These are phyloP conservation scores for Brasilioporus rufonigricans DNA, from an alignment of 768 basidiomycete genomes.

Conservation along the genomic window DNA sequence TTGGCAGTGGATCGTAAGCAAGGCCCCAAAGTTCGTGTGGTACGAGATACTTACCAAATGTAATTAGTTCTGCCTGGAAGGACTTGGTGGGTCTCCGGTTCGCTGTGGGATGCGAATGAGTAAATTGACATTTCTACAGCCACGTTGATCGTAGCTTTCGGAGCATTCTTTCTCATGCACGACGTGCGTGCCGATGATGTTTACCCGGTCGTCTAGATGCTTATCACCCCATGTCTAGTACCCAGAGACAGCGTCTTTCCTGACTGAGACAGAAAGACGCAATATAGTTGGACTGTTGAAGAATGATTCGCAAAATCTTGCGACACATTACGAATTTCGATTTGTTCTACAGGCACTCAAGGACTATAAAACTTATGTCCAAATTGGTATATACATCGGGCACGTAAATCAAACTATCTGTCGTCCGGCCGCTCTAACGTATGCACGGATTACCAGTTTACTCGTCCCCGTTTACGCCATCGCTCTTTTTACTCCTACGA, in stretches of 20 bases:
- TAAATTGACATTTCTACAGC: conserved; percentile 10
- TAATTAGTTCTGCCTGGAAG: conserved; percentile 31
- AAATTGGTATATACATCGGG: conserved; percentile 42
- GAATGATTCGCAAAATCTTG: conserved; percentile 43
- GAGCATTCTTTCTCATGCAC: conserved; percentile 49
- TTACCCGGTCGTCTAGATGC: background rate
- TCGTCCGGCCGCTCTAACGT: background rate
- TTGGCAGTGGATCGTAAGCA: conserved; percentile 39
- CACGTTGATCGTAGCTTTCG: conserved; percentile 18
- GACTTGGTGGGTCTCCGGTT: conserved; percentile 16
- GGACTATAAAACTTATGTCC: conserved; percentile 42
- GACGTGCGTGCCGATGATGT: conserved; percentile 39
- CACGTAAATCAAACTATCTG: conserved; percentile 13
- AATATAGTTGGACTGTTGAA: conserved; percentile 37
- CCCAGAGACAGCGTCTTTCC: conserved; percentile 57
- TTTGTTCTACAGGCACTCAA: conserved; percentile 49
- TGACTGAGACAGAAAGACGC: conserved; percentile 43
- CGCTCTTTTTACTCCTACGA: conserved; percentile 51
- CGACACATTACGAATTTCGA: conserved; percentile 42
- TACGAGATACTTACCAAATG: conserved; percentile 6
- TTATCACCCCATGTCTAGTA: conserved; percentile 33
- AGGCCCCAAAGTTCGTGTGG: background rate
- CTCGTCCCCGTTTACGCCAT: conserved; percentile 47
- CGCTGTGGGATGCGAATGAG: background rate
- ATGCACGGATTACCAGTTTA: conserved; percentile 27